phyloP scores from a whole-genome alignment of 1,284 basidiomycete genomes.

The Neolentinus lepideus region DNA sequence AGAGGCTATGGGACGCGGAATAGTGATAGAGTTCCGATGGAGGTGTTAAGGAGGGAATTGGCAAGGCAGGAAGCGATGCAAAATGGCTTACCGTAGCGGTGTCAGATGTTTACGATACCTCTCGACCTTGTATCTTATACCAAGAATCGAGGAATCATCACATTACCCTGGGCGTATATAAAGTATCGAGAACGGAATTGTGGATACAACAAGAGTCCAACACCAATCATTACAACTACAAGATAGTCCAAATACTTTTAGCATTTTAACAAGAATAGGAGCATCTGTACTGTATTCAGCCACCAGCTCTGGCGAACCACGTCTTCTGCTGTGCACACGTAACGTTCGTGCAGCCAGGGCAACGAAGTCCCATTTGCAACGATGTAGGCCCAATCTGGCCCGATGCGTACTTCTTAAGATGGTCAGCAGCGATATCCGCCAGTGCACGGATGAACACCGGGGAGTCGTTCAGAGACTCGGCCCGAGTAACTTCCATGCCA shows the following conservation, averaged over 20 bases:
- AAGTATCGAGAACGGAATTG: no score
- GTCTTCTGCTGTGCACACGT: constrained; percentile 84
- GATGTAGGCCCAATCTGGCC: constrained; percentile 58
- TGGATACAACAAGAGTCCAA: no score
- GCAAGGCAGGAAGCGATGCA: not conserved
- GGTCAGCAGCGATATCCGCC: constrained; percentile 86
- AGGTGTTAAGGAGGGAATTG: not conserved
- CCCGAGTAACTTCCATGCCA: constrained; percentile 88
- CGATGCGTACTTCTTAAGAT: constrained; percentile 59
- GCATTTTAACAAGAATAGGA: no score
- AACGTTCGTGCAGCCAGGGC: constrained; percentile 89
- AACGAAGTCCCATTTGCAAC: constrained; percentile 81
- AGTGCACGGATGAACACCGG: constrained; percentile 96
- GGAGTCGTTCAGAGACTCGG: constrained; percentile 95
- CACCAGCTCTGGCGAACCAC: constrained; percentile 71
- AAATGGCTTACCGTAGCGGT: not conserved
- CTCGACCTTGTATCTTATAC: no score
- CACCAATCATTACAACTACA: not conserved
- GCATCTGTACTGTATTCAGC: no score
- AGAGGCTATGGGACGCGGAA: not conserved
- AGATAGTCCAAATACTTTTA: not conserved
- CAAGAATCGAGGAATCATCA: no score
- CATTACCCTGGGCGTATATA: no score
- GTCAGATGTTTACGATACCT: no score
- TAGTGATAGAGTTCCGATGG: not conserved